Percentiles rank a stretch among this genome's conserved stretches.
Conservation (phyloP, 2,329 filamentous ascomycete species). For the Aspergillus chevalieri region DNA sequence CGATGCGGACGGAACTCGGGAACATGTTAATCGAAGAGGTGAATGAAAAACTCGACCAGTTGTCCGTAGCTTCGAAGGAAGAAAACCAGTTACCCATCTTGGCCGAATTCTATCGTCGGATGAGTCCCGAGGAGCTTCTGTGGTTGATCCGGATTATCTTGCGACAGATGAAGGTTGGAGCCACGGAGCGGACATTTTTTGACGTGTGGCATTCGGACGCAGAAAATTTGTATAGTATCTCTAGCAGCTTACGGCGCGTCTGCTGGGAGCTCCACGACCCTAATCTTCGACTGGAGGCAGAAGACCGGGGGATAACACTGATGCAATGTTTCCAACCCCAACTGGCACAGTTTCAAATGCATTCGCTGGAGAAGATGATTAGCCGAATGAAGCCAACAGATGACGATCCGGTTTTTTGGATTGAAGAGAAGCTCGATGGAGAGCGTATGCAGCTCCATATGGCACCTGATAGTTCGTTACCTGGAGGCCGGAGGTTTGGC, state of each 20-base stretch:
- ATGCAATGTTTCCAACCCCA: slow-evolving; percentile 98
- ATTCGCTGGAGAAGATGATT: slow-evolving; percentile 74
- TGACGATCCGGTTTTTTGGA: slow-evolving; percentile 79
- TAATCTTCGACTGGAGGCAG: slow-evolving; percentile 63
- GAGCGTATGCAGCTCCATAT: slow-evolving; percentile 97
- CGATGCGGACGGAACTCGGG: slow-evolving; percentile 66
- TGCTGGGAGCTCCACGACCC: slow-evolving; percentile 90
- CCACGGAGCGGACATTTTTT: slow-evolving; percentile 83
- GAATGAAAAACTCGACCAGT: slow-evolving; percentile 73
- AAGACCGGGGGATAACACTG: slow-evolving; percentile 66
- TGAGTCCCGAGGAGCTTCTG: slow-evolving; percentile 89
- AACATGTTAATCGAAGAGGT: slow-evolving; percentile 83
- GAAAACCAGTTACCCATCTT: slow-evolving; percentile 78
- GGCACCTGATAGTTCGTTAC: slow-evolving; percentile 59
- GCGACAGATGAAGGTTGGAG: slow-evolving; percentile 67
- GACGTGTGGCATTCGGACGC: slow-evolving; percentile 75
- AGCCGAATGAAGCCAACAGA: slow-evolving; percentile 59
- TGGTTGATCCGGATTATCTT: slow-evolving; percentile 94
- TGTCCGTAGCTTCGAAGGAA: slow-evolving; percentile 71
- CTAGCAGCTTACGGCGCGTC: slow-evolving; percentile 79
- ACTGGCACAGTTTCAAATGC: slow-evolving; percentile 84
- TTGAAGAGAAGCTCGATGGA: slow-evolving; percentile 95
- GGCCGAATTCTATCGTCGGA: slow-evolving; percentile 74
- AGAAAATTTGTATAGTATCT: slow-evolving; percentile 77
- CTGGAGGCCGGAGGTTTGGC: slow-evolving; percentile 66